Percentiles rank a stretch among this genome's conserved stretches.
phyloP scores from a whole-genome alignment of 2,329 filamentous ascomycete genomes.

The Ramularia endophylla region DNA sequence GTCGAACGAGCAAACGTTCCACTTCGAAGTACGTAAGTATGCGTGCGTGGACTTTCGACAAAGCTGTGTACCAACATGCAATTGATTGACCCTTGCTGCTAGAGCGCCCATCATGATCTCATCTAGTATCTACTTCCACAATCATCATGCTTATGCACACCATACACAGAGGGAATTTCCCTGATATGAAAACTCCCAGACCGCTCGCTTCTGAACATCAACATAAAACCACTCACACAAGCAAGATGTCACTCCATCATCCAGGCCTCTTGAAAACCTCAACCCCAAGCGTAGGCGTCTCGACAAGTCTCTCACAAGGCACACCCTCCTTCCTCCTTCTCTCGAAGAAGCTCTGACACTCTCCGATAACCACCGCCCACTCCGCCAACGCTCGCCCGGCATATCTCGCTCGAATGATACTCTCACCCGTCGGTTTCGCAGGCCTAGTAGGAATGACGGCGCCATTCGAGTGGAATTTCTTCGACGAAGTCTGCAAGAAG shows the following conservation, averaged over 20 bases:
- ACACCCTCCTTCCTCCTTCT: constrained; percentile 69
- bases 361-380: constrained; percentile 67
- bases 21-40: too few relatives aligned
- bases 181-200: too few relatives aligned
- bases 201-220: too few relatives aligned
- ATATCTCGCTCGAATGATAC: constrained; percentile 48
- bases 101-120: too few relatives aligned
- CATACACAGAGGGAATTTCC: too few relatives aligned
- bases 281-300: constrained; percentile 60
- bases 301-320: constrained; percentile 58
- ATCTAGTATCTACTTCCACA: too few relatives aligned
- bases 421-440: constrained; percentile 33
- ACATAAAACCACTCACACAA: too few relatives aligned
- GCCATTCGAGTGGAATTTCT: not conserved
- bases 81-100: too few relatives aligned
- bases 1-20: too few relatives aligned
- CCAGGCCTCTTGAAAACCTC: constrained; percentile 49
- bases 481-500: constrained; percentile 43
- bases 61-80: too few relatives aligned
- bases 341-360: constrained; percentile 78
- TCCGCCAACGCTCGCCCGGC: constrained; percentile 69
- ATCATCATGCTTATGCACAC: too few relatives aligned
- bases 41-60: too few relatives aligned
- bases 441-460: not conserved
- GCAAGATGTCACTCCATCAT: not conserved